Conservation (phyloP, 371 early-diverging fungal species). For the Dinochytrium kinnereticum region DNA sequence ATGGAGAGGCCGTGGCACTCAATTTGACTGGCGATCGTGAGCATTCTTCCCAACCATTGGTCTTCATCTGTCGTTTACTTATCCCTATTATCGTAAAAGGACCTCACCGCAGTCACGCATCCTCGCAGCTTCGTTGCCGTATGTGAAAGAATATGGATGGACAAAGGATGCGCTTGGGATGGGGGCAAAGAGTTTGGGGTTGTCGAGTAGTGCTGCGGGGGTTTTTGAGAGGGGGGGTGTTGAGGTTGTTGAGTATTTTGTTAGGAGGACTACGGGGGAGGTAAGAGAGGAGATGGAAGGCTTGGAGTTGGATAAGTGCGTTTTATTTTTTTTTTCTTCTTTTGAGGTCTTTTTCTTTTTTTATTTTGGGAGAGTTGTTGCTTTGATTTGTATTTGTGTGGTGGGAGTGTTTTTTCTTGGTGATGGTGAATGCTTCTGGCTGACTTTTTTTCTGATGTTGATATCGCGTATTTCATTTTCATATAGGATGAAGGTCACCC, state of each 20-base stretch:
- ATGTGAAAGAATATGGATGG: conserved; percentile 79
- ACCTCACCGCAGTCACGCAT: conserved; percentile 40
- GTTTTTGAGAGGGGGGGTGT: conserved; percentile 71
- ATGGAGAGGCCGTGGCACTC: neutral
- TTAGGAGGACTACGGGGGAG: conserved; percentile 65
- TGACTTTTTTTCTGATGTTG: too few species aligned
- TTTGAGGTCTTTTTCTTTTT: too few species aligned
- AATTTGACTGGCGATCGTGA: neutral
- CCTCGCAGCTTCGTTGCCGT: conserved; percentile 69
- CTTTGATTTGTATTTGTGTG: too few species aligned
- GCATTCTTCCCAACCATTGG: neutral
- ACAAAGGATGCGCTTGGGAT: conserved; percentile 66
- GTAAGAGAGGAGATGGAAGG: conserved; percentile 62
- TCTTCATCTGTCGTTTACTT: too few species aligned
- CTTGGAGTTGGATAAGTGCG: conserved; percentile 62
- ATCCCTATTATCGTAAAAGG: neutral
- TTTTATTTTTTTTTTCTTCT: too few species aligned
- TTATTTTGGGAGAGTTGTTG: too few species aligned
- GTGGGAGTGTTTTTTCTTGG: too few species aligned
- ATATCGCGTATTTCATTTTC: neutral
- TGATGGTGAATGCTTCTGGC: too few species aligned
- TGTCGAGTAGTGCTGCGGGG: conserved; percentile 75
- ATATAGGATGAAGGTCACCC: conserved; percentile 41
- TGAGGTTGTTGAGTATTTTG: conserved; percentile 77
- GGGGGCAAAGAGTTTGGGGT: conserved; percentile 73